These are phyloP conservation scores for Drechslerella coelobrocha DNA, from an alignment of 2,329 filamentous ascomycete genomes.

Conservation along the genomic window DNA sequence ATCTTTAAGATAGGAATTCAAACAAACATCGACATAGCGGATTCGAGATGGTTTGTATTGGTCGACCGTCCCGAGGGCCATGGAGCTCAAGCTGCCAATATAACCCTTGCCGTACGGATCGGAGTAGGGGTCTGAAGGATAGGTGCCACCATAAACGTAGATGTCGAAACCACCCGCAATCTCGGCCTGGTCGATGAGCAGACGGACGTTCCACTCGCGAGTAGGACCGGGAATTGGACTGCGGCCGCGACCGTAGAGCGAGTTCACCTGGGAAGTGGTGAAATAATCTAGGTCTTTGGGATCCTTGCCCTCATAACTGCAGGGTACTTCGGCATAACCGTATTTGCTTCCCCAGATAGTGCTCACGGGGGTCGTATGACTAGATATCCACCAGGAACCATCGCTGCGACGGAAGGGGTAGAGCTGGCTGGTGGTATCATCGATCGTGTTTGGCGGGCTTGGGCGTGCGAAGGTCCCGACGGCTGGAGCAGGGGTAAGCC, in stretches of 20 bases:
- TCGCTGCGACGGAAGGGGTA: slow-evolving; percentile 46
- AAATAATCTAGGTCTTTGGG: slow-evolving; percentile 44
- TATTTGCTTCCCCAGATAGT: slow-evolving; percentile 47
- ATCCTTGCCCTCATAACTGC: slow-evolving; percentile 28
- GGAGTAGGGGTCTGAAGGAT: slow-evolving; percentile 36
- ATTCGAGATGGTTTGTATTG: slow-evolving; percentile 45
- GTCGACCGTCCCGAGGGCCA: slow-evolving; percentile 28
- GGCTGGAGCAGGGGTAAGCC: slow-evolving; percentile 32
- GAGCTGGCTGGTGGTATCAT: slow-evolving; percentile 32
- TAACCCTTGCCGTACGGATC: slow-evolving; percentile 47
- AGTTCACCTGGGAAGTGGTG: slow-evolving; percentile 49
- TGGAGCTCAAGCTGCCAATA: slow-evolving; percentile 48
- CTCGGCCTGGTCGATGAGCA: slow-evolving; percentile 52
- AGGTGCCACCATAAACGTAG: slow-evolving; percentile 50
- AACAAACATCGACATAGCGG: slow-evolving; percentile 31
- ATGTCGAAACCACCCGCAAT: slow-evolving; percentile 48
- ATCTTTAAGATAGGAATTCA: slow-evolving; percentile 36
- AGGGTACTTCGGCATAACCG: slow-evolving; percentile 49
- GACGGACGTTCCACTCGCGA: slow-evolving; percentile 52
- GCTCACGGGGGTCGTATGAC: slow-evolving; percentile 28
- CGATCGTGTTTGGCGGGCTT: slow-evolving; percentile 25
- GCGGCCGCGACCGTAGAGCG: slow-evolving; percentile 46
- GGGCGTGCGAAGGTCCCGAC: slow-evolving; percentile 48
- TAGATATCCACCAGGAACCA: slow-evolving; percentile 39
- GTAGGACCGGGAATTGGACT: slow-evolving; percentile 23